phyloP scores from a whole-genome alignment of 768 basidiomycete genomes.

The Russula virescens region DNA sequence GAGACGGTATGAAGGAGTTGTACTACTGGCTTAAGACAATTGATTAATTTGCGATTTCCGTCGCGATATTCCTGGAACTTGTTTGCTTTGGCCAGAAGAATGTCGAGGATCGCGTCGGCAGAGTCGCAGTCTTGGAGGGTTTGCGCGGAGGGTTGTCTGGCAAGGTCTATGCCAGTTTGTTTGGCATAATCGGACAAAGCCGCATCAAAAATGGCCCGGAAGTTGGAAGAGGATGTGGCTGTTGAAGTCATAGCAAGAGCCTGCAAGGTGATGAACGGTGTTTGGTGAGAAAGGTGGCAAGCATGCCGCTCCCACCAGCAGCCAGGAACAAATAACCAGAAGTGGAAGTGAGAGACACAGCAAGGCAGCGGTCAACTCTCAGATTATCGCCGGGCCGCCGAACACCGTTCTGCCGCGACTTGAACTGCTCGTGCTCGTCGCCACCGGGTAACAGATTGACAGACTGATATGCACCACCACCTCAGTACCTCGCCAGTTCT shows the following conservation, averaged over 20 bases:
- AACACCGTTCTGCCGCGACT: no score
- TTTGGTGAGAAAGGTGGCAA: no score
- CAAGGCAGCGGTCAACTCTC: no score
- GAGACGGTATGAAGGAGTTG: not conserved
- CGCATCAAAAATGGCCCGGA: not conserved
- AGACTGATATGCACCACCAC: no score
- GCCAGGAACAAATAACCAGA: no score
- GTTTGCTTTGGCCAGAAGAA: not conserved
- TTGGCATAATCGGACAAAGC: not conserved
- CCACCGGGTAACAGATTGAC: no score
- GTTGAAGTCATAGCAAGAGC: not conserved
- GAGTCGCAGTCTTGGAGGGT: not conserved
- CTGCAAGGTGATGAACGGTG: no score
- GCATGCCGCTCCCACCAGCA: no score
- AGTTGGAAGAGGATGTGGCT: not conserved
- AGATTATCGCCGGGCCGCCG: no score
- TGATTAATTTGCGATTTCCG: not conserved
- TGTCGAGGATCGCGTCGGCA: not conserved
- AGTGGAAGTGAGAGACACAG: no score
- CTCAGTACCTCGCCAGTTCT: no score
- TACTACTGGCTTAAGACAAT: not conserved
- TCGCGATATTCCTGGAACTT: not conserved
- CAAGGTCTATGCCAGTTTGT: not conserved
- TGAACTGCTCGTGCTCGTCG: no score
- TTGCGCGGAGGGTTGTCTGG: not conserved